A percentile compares a stretch with the other conserved stretches of the same genome.
Evolutionary conservation across 2,329 filamentous ascomycete genomes (phyloP).

Genomic region (Periconia sp.): DNA sequence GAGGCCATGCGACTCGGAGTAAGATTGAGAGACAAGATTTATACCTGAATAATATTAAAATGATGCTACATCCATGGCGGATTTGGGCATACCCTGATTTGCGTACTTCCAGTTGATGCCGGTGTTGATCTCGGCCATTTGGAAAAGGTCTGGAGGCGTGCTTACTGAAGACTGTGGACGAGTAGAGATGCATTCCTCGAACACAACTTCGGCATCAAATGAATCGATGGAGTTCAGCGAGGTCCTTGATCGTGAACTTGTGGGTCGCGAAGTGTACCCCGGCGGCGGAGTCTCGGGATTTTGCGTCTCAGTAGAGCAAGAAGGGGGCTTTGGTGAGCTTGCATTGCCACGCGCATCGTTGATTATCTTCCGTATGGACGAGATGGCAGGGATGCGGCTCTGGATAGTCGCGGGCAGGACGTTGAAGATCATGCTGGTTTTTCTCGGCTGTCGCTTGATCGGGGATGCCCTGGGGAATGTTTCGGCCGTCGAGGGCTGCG

Average conservation of each 20-base stretch:
- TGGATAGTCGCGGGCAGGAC: conserved; percentile 58
- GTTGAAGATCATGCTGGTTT: conserved; percentile 53
- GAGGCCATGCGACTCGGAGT: conserved; percentile 47
- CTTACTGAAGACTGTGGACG: conserved; percentile 23
- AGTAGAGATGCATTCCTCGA: conserved; percentile 29
- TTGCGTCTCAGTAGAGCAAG: conserved; percentile 17
- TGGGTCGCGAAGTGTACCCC: conserved; percentile 31
- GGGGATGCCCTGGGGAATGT: conserved; percentile 4
- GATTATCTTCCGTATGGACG: conserved; percentile 48
- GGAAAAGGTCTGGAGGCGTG: conserved; percentile 25
- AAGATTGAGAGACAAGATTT: conserved; percentile 50
- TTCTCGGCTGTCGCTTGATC: conserved; percentile 14
- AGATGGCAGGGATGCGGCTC: conserved; percentile 54
- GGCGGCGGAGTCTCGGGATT: conserved; percentile 42
- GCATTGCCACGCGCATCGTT: conserved; percentile 21
- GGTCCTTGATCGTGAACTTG: conserved; percentile 16
- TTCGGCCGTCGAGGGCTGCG: conserved; percentile 8
- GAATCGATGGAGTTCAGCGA: conserved; percentile 16
- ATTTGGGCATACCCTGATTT: conserved; percentile 45
- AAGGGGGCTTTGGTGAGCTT: conserved; percentile 16
- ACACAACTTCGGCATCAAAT: conserved; percentile 23
- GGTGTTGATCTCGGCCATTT: conserved; percentile 31
- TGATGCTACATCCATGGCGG: neutral
- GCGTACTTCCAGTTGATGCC: conserved; percentile 57
- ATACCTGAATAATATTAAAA: conserved; percentile 41